Base-by-base conservation (phyloP, 305 asterid species). In the Petunia hybrid region DNA sequence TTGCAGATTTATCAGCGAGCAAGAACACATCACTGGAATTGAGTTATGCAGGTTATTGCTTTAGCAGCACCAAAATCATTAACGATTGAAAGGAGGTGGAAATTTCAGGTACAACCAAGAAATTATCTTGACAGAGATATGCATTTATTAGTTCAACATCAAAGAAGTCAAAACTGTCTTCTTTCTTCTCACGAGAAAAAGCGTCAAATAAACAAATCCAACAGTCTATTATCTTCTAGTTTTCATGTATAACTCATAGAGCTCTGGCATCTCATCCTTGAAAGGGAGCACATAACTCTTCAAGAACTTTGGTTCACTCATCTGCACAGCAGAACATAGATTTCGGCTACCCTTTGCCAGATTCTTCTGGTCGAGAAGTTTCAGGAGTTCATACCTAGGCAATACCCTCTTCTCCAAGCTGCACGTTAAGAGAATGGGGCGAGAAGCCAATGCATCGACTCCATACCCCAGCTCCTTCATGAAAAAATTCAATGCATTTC, bases 391-490 rank as follows among this genome's bases (percentile, higher is more conserved):
- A 45, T 31, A 36, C 57, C 82, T 82, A 3, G 85, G 82, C 53
- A 76, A 77, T 5, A 82, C 46, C 38, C 82, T 77, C 36, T 71
- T 48, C 64, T 82, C 82, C 77, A 82, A 36, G 31, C 35, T 60
- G 9, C 6, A 12, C 0, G 66, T 3, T 53, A 77, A 59, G 57
- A 82, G 31, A 2, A 3, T 1, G 9, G 82, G 71, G 71, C 16
- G 60, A 4, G 63, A 35, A 46, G 75, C 70, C 57, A 82, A 7
- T 36, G 42, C 45, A 39, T 42, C 74, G 4, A 61, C 5, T 16
- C n/a, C 39, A 8, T 14, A 81, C 8, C 83, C 73, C 10, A 81
- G 40, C 38, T 71, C 79, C 31, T 61, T 71, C 80, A 71, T 81
- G 14, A 60, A 71, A 46, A 16, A 46, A 45, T 43, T 51, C 9